phyloP scores from a whole-genome alignment of 805 yeast genomes.

The Scheffersomyces lignosus region DNA sequence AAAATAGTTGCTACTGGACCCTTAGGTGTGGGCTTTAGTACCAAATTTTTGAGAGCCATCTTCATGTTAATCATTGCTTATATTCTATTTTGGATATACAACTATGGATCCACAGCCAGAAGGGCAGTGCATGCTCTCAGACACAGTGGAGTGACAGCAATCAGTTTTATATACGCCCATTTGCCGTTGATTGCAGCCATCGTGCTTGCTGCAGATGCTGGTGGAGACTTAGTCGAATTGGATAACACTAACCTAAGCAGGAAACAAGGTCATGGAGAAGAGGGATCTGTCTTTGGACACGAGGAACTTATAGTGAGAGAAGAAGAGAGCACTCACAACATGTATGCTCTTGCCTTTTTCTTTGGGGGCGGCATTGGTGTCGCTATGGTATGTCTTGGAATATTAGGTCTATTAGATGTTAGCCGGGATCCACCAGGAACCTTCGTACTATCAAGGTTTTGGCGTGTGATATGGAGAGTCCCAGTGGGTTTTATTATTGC shows the following conservation, averaged over 20 bases:
- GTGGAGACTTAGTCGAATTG: constrained; percentile 44
- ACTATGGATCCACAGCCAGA: constrained; percentile 50
- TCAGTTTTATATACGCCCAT: constrained; percentile 47
- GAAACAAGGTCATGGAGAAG: constrained; percentile 1
- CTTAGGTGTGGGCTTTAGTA: constrained; percentile 46
- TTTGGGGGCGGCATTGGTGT: constrained; percentile 56
- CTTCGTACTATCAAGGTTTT: constrained; percentile 31
- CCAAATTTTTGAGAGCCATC: constrained; percentile 48
- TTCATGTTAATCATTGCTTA: constrained; percentile 50
- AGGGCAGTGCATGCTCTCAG: constrained; percentile 57
- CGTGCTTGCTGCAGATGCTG: constrained; percentile 60
- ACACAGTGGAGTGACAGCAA: constrained; percentile 46
- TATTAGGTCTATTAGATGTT: constrained; percentile 46
- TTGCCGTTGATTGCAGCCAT: constrained; percentile 52
- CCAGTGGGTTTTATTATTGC: constrained; percentile 41
- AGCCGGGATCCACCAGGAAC: constrained; percentile 38
- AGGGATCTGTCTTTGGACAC: background rate
- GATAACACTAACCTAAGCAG: constrained; percentile 15
- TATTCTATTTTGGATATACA: constrained; percentile 52
- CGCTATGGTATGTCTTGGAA: constrained; percentile 37
- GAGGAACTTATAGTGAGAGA: constrained; percentile 1
- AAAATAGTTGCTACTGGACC: constrained; percentile 52
- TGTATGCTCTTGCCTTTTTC: constrained; percentile 46
- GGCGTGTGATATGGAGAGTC: constrained; percentile 40
- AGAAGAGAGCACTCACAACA: constrained; percentile 29